Evolutionary conservation across 2,329 filamentous ascomycete species (phyloP).

Genomic region (Pseudopithomyces maydicus): DNA sequence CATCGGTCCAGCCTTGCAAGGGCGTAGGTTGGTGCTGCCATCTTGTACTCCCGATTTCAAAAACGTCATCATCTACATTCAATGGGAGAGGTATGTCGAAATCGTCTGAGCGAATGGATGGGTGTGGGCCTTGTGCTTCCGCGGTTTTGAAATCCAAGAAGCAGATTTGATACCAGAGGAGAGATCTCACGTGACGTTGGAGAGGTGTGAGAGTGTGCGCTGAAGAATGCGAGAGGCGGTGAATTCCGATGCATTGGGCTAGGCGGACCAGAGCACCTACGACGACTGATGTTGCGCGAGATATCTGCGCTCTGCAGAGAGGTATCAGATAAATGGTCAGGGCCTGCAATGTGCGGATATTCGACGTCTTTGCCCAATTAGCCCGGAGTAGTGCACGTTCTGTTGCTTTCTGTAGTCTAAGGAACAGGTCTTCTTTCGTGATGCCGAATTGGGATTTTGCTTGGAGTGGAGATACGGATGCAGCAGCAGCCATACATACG

Average conservation of each 20-base stretch:
- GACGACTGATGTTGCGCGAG: conserved; percentile 43
- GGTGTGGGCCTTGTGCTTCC: conserved; percentile 45
- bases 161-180: conserved; percentile 47
- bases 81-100: conserved; percentile 44
- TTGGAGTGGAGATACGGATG: conserved; percentile 43
- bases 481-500: conserved; percentile 45
- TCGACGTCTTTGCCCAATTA: conserved; percentile 46
- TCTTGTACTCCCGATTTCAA: conserved; percentile 40
- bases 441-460: conserved; percentile 47
- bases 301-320: conserved; percentile 44
- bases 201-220: conserved; percentile 41
- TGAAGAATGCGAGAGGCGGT: conserved; percentile 40
- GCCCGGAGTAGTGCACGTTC: conserved; percentile 42
- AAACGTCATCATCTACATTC: conserved; percentile 46
- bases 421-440: conserved; percentile 43
- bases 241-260: conserved; percentile 46
- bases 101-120: conserved; percentile 43
- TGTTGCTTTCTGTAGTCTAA: conserved; percentile 43
- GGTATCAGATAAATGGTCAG: conserved; percentile 47
- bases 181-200: conserved; percentile 42
- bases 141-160: conserved; percentile 47
- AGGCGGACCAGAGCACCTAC: conserved; percentile 45
- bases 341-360: conserved; percentile 44
- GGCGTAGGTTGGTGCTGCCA: conserved; percentile 43
- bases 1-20: conserved; percentile 40